phyloP scores from a whole-genome alignment of 2,329 filamentous ascomycete species.

The Botrytis deweyae region DNA sequence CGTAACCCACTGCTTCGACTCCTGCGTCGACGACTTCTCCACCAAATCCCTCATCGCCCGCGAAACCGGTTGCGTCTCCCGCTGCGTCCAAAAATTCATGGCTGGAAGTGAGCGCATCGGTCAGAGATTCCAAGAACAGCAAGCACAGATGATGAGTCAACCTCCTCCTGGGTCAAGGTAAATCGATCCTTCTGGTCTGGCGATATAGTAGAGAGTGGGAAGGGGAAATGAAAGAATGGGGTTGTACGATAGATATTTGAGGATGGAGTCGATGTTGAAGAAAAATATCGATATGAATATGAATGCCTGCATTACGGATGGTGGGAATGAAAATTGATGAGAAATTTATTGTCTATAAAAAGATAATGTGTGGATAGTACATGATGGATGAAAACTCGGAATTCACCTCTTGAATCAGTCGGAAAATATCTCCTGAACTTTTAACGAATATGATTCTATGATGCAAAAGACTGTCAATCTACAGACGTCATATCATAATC shows the following conservation, averaged over 20 bases:
- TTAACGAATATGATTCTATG: conserved; percentile 4
- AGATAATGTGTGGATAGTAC: conserved; percentile 3
- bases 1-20: conserved; percentile 88
- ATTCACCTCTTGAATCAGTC: background rate
- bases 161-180: conserved; percentile 36
- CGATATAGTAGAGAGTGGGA: background rate
- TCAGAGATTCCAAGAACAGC: conserved; percentile 80
- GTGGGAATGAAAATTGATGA: background rate
- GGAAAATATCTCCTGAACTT: background rate
- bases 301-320: background rate
- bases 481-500: background rate
- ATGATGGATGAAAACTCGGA: background rate
- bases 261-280: background rate
- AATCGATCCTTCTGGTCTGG: background rate
- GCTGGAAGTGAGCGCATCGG: conserved; percentile 87
- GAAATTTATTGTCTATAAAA: background rate
- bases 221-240: background rate
- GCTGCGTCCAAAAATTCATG: conserved; percentile 95
- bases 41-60: conserved; percentile 87
- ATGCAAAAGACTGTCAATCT: background rate
- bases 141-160: conserved; percentile 54
- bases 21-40: conserved; percentile 98
- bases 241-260: conserved; percentile 4
- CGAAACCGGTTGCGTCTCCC: conserved; percentile 88
- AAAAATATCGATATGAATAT: background rate